Percentiles rank a stretch among this genome's conserved stretches.
Conservation (phyloP, 495 filamentous ascomycete genomes). For the Neurospora intermedia region DNA sequence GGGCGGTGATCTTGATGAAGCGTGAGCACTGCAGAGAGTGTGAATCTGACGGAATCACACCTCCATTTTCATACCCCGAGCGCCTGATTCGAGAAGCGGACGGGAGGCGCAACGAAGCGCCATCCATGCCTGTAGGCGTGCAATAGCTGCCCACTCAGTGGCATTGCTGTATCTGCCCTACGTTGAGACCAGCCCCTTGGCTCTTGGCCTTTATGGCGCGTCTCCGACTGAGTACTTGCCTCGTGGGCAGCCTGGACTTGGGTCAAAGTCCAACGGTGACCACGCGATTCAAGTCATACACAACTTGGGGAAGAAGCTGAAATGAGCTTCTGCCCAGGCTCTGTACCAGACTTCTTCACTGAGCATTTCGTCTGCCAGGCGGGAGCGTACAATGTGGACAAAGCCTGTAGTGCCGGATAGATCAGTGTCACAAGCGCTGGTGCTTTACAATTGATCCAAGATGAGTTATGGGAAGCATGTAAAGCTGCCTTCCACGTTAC, state of each 20-base stretch:
- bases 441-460: background rate
- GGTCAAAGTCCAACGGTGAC: background rate
- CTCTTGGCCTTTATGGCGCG: background rate
- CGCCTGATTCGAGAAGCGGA: constrained; percentile 9
- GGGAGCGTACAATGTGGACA: background rate
- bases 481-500: constrained; percentile 7
- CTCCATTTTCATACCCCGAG: background rate
- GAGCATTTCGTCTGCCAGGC: background rate
- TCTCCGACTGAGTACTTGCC: background rate
- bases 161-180: constrained; percentile 8
- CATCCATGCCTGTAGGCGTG: constrained; percentile 5
- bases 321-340: background rate
- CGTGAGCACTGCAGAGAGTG: background rate
- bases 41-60: background rate
- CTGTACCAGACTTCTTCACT: background rate
- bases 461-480: background rate
- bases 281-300: background rate
- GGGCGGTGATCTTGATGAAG: background rate
- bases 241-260: background rate
- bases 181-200: background rate
- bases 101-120: constrained; percentile 15
- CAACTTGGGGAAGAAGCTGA: background rate
- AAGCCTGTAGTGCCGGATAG: background rate
- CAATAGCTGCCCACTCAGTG: constrained; percentile 6
- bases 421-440: background rate